phyloP scores from a whole-genome alignment of 352 stramenopile genomes.

The Pelagophyceae sp. region DNA sequence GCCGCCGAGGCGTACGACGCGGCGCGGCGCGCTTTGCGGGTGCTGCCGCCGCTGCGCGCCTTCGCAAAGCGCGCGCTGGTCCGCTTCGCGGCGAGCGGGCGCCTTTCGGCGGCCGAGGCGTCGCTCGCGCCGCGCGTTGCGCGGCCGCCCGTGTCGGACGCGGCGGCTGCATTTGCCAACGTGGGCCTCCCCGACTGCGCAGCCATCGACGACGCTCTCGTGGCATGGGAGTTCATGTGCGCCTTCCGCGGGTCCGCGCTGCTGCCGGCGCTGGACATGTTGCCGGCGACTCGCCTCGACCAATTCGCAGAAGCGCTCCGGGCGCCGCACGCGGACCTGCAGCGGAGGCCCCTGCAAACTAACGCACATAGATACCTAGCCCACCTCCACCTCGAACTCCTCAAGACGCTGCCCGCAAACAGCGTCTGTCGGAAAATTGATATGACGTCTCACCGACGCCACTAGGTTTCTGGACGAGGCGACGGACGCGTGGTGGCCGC shows the following conservation, averaged over 20 bases:
- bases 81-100: neutral
- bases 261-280: neutral
- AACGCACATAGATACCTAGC: neutral
- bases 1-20: neutral
- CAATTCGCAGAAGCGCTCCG: neutral
- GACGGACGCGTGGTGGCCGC: constrained; percentile 11
- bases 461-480: neutral
- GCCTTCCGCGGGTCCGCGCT: constrained; percentile 3
- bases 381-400: neutral
- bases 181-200: neutral
- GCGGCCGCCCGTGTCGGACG: neutral
- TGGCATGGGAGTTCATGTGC: constrained; percentile 9
- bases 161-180: neutral
- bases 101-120: neutral
- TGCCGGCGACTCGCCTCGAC: neutral
- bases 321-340: neutral
- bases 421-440: no score
- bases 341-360: neutral
- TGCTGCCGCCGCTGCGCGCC: no score
- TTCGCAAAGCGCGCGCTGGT: neutral
- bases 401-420: neutral
- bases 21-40: no score
- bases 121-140: neutral
- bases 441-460: no score
- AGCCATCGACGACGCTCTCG: constrained; percentile 2